A percentile compares a stretch with the other conserved stretches of the same genome.
Evolutionary conservation across 768 basidiomycete genomes (phyloP).

Genomic region (Macrolepiota fuliginosa): DNA sequence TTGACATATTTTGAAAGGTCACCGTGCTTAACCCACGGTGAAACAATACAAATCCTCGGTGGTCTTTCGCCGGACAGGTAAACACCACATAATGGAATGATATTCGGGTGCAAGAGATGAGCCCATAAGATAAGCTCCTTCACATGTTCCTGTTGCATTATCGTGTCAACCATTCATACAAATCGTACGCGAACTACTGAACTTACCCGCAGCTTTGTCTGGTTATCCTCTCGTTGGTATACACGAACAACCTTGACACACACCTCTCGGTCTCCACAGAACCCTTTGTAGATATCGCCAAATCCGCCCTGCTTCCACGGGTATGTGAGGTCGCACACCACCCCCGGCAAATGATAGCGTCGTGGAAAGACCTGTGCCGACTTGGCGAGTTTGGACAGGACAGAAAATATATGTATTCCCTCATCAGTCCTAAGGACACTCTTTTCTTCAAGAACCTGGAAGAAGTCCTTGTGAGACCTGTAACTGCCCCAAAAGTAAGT

Average conservation of each 20-base stretch:
- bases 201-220: not conserved
- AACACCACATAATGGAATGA: constrained; percentile 33
- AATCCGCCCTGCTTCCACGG: not conserved
- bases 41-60: constrained; percentile 15
- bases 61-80: constrained; percentile 15
- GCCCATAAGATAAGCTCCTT: constrained; percentile 33
- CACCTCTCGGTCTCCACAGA: not conserved
- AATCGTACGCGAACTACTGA: not conserved
- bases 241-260: constrained; percentile 10
- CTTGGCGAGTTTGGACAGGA: constrained; percentile 1
- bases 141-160: not conserved
- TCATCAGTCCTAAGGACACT: not conserved
- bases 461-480: not conserved
- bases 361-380: not conserved
- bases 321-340: not conserved
- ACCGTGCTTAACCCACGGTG: constrained; percentile 22
- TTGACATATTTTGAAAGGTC: constrained; percentile 17
- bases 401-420: not conserved
- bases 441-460: not conserved
- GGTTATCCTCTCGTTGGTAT: not conserved
- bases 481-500: not conserved
- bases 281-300: not conserved
- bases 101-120: constrained; percentile 30
- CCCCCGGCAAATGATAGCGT: not conserved
- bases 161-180: not conserved